Percentiles rank a stretch among this genome's conserved stretches.
Evolutionary conservation across 2,329 filamentous ascomycete species (phyloP).

Genomic region (Phaeosphaeriaceae sp.): DNA sequence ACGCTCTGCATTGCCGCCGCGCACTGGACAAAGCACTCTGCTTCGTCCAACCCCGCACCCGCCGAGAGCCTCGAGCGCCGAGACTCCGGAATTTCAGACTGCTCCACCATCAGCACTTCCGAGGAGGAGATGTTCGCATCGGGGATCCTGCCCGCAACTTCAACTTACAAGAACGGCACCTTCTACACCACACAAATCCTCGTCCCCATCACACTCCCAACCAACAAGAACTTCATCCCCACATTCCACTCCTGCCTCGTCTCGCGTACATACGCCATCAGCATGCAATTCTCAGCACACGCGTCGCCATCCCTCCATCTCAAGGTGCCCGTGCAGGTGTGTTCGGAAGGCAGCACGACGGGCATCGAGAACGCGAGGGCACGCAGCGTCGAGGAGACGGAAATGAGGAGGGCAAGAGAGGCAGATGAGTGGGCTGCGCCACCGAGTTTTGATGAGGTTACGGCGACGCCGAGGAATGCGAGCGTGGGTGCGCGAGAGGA

Average conservation of each 20-base stretch:
- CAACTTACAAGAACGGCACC: slow-evolving; percentile 52
- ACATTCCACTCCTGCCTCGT: slow-evolving; percentile 74
- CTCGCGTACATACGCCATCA: slow-evolving; percentile 68
- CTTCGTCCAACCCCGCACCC: slow-evolving; percentile 39
- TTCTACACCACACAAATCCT: slow-evolving; percentile 70
- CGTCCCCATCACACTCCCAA: slow-evolving; percentile 68
- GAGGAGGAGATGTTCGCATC: slow-evolving; percentile 26
- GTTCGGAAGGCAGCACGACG: slow-evolving; percentile 44
- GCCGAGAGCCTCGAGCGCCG: slow-evolving; percentile 37
- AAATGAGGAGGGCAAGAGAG: slow-evolving; percentile 26
- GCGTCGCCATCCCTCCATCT: slow-evolving; percentile 46
- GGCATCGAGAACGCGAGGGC: slow-evolving; percentile 42
- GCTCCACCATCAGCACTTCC: slow-evolving; percentile 31
- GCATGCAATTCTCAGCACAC: slow-evolving; percentile 62
- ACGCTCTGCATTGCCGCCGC: slow-evolving; percentile 64
- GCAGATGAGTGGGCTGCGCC: slow-evolving; percentile 46
- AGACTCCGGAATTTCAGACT: slow-evolving; percentile 51
- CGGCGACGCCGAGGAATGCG: not conserved
- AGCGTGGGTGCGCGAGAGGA: slow-evolving; percentile 24
- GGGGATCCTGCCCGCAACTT: slow-evolving; percentile 44
- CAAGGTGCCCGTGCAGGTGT: slow-evolving; percentile 56
- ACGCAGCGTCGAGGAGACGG: slow-evolving; percentile 35
- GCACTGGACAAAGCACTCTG: slow-evolving; percentile 60
- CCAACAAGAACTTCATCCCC: slow-evolving; percentile 68
- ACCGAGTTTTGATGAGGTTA: slow-evolving; percentile 21